phyloP scores from a whole-genome alignment of 768 basidiomycete genomes.

The Scleroderma citrinum region DNA sequence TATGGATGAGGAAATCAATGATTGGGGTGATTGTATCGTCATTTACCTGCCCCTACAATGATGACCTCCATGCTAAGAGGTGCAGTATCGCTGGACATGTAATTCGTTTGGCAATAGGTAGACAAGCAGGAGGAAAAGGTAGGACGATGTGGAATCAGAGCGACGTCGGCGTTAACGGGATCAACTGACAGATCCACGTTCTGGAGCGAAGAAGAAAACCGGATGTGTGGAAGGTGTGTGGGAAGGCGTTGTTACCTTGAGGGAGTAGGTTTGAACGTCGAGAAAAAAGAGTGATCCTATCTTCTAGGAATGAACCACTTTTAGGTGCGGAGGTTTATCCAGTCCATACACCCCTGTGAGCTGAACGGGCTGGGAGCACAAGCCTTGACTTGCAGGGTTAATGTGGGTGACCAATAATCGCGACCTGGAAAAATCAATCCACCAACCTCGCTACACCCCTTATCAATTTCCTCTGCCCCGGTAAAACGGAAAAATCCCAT shows the following conservation, averaged over 20 bases:
- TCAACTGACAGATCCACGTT: not conserved
- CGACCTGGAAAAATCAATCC: not conserved
- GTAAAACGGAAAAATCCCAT: not conserved
- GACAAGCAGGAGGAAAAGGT: not conserved
- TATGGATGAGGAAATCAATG: not conserved
- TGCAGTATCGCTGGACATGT: constrained; percentile 19
- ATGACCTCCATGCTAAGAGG: constrained; percentile 27
- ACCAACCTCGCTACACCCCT: not conserved
- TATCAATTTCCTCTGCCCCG: not conserved
- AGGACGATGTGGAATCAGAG: not conserved
- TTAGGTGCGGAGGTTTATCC: not conserved
- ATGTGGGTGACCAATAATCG: not conserved
- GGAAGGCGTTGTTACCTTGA: too few species aligned
- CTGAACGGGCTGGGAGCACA: too few species aligned
- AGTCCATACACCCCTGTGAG: too few species aligned
- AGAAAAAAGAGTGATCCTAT: not conserved
- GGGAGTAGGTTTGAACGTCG: not conserved
- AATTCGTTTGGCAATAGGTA: not conserved
- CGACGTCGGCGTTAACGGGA: not conserved
- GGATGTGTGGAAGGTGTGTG: not conserved
- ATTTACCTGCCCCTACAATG: constrained; percentile 25
- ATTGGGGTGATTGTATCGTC: not conserved
- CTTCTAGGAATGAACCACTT: not conserved
- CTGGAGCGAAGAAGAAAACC: too few species aligned
- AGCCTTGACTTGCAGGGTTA: too few species aligned